Base-by-base conservation (phyloP, 1,139 yeast genomes). In the Geotrichum phurueaensis region DNA sequence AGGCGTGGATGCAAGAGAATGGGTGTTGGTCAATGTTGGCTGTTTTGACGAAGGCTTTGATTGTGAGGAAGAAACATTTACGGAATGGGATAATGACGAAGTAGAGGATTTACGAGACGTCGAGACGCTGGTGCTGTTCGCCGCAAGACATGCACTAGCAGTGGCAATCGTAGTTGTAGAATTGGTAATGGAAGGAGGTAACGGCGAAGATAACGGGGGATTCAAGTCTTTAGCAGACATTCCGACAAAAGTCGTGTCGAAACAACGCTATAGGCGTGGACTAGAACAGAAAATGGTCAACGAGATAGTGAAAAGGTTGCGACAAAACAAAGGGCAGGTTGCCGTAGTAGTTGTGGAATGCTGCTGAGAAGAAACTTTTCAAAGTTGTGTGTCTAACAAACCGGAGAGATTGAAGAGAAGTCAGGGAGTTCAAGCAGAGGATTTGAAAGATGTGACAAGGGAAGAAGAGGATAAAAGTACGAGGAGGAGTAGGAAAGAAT, bases 151-250 rank as follows among this genome's bases (percentile, higher is more conserved):
- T 6, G 20, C 31, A 5, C 20, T 18, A 4, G 22, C 18, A 36
- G 20, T 39, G 23, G 29, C 33, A 29, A 49, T 27, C 29, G 52
- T 12, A 12, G 29, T 31, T 15, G 52, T 25, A 25, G 33, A 49
- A 18, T 27, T 25, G 25, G 48, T 33, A 13, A 33, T 39, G 4
- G 47, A 39, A 18, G 51, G 36, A 27, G 56, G 52, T 36, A 55
- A 50, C 49, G 56, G 47, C 29, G 56, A 47, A 43, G 47, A 39
- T 18, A 39, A 18, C 47, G 56, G 51, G 31, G 57, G 50, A 20
- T 31, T 48, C 20, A 29, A 54, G 36, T 54, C 57, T 47, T 45
- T 27, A 54, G 57, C 49, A 22, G 45, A 53, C 57, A 54, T 54
- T 22, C 56, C 51, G 56, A 54, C 56, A 39, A 25, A 45, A 3